phyloP scores from a whole-genome alignment of 192 early-diverging fungal species.

The Entomortierella parvispora region DNA sequence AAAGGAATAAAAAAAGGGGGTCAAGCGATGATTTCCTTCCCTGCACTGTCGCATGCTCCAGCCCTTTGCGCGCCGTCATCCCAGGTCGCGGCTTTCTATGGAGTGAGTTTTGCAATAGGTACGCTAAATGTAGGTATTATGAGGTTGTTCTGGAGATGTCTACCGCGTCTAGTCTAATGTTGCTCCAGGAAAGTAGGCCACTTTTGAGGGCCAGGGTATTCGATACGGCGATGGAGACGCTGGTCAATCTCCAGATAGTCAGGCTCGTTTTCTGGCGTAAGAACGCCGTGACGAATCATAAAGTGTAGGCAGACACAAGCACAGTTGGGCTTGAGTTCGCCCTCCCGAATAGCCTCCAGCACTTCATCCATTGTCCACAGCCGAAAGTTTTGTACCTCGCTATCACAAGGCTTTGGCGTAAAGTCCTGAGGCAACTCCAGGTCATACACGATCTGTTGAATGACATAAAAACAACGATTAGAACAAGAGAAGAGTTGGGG shows the following conservation, averaged over 20 bases:
- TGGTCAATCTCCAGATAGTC: slow-evolving; percentile 79
- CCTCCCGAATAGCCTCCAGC: slow-evolving; percentile 32
- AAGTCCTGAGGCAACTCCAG: slow-evolving; percentile 73
- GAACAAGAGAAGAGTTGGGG: neutral
- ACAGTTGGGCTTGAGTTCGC: slow-evolving; percentile 89
- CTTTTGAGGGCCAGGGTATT: slow-evolving; percentile 69
- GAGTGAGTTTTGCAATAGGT: too few species aligned
- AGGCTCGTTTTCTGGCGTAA: slow-evolving; percentile 84
- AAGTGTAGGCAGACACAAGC: slow-evolving; percentile 86
- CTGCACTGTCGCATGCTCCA: too few species aligned
- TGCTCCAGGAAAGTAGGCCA: slow-evolving; percentile 47
- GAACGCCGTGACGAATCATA: slow-evolving; percentile 77
- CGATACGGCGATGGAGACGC: slow-evolving; percentile 71
- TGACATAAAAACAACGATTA: neutral
- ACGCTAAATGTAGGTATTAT: too few species aligned
- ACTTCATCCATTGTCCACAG: slow-evolving; percentile 77
- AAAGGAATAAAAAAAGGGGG: too few species aligned
- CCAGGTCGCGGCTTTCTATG: too few species aligned
- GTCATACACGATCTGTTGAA: slow-evolving; percentile 80
- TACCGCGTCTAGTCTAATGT: slow-evolving; percentile 1
- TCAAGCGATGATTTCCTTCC: too few species aligned
- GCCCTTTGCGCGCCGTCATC: too few species aligned
- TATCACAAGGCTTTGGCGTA: slow-evolving; percentile 77
- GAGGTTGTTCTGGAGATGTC: too few species aligned
- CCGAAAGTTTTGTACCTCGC: slow-evolving; percentile 86